phyloP scores from a whole-genome alignment of 2,329 filamentous ascomycete species.

The Epicoccum nigrum region DNA sequence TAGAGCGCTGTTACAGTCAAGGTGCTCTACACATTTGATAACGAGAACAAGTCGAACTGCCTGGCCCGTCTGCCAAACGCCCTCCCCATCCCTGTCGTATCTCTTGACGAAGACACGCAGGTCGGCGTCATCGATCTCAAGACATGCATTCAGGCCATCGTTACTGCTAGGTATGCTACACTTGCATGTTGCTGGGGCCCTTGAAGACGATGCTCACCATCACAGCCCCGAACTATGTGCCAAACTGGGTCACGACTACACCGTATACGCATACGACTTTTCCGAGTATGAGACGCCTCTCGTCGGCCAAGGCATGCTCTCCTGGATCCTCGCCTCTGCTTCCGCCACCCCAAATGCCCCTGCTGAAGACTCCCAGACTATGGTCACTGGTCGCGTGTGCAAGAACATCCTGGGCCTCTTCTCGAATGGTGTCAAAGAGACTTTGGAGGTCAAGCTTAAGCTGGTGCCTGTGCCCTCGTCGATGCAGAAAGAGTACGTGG shows the following conservation, averaged over 20 bases:
- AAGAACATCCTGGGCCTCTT: constrained; percentile 86
- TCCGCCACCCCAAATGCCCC: constrained; percentile 62
- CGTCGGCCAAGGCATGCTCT: constrained; percentile 94
- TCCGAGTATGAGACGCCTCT: constrained; percentile 92
- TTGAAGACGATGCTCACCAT: constrained; percentile 23
- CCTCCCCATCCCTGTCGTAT: constrained; percentile 78
- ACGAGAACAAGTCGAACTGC: constrained; percentile 85
- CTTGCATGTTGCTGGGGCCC: constrained; percentile 15
- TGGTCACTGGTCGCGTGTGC: constrained; percentile 89
- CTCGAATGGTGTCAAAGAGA: constrained; percentile 81
- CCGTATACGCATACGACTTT: constrained; percentile 96
- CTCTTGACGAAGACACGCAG: constrained; percentile 76
- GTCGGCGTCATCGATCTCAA: constrained; percentile 89
- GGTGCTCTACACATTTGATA: constrained; percentile 95
- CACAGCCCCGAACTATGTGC: constrained; percentile 84
- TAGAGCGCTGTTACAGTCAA: constrained; percentile 69
- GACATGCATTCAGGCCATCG: constrained; percentile 84
- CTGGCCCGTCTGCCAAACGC: constrained; percentile 83
- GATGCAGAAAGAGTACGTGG: constrained; percentile 65
- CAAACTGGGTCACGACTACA: constrained; percentile 79
- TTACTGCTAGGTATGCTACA: constrained; percentile 60
- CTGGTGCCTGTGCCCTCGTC: constrained; percentile 76
- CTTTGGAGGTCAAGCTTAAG: constrained; percentile 89
- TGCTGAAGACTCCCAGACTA: constrained; percentile 66
- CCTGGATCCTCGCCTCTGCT: constrained; percentile 73